phyloP scores from a whole-genome alignment of 2,329 filamentous ascomycete species.

The Neofusicoccum cordaticola region DNA sequence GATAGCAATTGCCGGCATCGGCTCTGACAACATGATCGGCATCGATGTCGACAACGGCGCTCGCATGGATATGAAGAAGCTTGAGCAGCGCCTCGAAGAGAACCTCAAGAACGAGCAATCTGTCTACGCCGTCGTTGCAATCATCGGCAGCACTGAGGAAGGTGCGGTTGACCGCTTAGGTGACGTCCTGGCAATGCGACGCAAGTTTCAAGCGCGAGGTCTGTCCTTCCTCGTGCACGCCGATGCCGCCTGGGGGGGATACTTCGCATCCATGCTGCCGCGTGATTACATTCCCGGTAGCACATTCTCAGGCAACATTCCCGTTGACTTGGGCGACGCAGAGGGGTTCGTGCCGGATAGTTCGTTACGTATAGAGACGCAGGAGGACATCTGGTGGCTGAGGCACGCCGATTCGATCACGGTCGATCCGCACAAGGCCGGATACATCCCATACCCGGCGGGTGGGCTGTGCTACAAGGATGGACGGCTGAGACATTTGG shows the following conservation, averaged over 20 bases:
- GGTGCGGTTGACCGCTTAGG: conserved; percentile 45
- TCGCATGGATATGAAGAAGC: conserved; percentile 35
- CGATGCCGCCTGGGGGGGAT: conserved; percentile 52
- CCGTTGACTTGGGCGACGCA: conserved; percentile 26
- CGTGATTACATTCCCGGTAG: conserved; percentile 27
- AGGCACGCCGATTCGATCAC: conserved; percentile 46
- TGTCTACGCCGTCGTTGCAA: conserved; percentile 46
- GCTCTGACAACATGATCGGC: conserved; percentile 42
- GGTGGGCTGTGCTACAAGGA: conserved; percentile 47
- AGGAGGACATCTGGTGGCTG: conserved; percentile 41
- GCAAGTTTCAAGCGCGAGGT: conserved; percentile 41
- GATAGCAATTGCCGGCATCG: conserved; percentile 46
- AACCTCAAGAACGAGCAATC: conserved; percentile 29
- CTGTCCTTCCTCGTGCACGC: conserved; percentile 48
- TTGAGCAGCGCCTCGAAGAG: conserved; percentile 33
- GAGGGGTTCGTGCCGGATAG: conserved; percentile 38
- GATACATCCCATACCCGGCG: conserved; percentile 48
- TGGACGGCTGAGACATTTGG: conserved; percentile 42
- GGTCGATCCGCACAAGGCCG: conserved; percentile 49
- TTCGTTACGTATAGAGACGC: conserved; percentile 35
- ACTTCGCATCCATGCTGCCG: conserved; percentile 48
- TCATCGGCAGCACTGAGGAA: conserved; percentile 51
- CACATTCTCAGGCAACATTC: conserved; percentile 22
- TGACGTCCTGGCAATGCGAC: conserved; percentile 39
- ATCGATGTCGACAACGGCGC: conserved; percentile 42